Percentiles rank a stretch among this genome's conserved stretches.
phyloP scores from a whole-genome alignment of 345 rosid genomes.

The Isatis tinctoria region DNA sequence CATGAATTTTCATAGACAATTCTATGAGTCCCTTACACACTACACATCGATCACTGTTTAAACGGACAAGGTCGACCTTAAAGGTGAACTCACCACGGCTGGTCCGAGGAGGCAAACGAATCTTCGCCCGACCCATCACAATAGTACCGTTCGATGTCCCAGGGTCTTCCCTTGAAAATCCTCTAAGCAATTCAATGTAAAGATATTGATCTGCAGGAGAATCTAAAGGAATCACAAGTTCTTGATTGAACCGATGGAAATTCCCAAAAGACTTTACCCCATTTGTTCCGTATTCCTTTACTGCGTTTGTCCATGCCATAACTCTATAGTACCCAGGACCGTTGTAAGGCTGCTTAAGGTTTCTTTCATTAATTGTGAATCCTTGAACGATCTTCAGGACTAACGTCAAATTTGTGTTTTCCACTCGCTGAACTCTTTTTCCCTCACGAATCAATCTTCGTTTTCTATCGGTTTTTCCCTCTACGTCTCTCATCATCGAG shows the following conservation, averaged over 20 bases:
- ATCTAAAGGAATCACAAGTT: not conserved
- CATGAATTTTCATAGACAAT: not conserved
- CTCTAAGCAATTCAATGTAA: not conserved
- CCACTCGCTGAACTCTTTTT: not conserved
- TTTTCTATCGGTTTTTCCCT: not conserved
- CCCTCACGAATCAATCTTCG: not conserved
- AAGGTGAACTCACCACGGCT: not conserved
- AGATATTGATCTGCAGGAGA: not conserved
- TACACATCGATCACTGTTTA: not conserved
- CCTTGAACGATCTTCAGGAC: not conserved
- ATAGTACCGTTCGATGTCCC: not conserved
- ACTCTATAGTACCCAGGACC: not conserved
- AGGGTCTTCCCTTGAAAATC: not conserved
- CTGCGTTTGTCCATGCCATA: not conserved
- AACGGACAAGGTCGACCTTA: not conserved
- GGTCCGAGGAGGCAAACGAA: not conserved
- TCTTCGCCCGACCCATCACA: conserved; percentile 4
- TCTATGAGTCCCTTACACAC: not conserved
- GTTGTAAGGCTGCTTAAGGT: not conserved
- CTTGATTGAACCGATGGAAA: not conserved
- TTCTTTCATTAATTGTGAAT: not conserved
- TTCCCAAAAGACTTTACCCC: not conserved
- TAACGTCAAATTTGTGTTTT: not conserved
- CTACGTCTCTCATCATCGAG: not conserved
- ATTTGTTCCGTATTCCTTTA: not conserved